Evolutionary conservation across 2,329 filamentous ascomycete genomes (phyloP).

Genomic region (Periconia digitata): DNA sequence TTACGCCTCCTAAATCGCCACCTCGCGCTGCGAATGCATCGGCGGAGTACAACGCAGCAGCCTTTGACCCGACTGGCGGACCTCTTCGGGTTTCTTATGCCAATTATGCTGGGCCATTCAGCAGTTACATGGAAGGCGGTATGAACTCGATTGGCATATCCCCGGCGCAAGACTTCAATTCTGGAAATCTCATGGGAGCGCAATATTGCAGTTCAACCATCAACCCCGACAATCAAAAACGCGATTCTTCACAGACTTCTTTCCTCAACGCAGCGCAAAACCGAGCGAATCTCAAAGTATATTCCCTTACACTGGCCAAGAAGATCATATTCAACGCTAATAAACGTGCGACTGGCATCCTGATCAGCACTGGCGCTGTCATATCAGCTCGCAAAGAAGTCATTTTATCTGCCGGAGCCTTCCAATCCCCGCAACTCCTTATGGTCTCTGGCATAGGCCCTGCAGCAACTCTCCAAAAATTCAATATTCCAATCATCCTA

Average conservation of each 20-base stretch:
- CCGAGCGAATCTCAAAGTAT: slow-evolving; percentile 23
- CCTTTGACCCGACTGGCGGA: slow-evolving; percentile 11
- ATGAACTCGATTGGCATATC: slow-evolving; percentile 18
- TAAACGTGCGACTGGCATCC: slow-evolving; percentile 26
- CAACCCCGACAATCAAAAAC: slow-evolving; percentile 13
- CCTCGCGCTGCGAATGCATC: slow-evolving; percentile 15
- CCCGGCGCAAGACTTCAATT: slow-evolving; percentile 17
- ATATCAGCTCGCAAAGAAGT: slow-evolving; percentile 44
- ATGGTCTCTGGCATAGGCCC: slow-evolving; percentile 44
- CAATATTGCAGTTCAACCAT: slow-evolving; percentile 29
- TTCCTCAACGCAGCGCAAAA: slow-evolving; percentile 7
- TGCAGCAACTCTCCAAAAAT: slow-evolving; percentile 12
- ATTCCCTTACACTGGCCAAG: slow-evolving; percentile 33
- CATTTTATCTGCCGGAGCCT: slow-evolving; percentile 48
- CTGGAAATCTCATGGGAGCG: slow-evolving; percentile 16
- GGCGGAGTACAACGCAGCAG: slow-evolving; percentile 10
- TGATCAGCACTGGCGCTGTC: slow-evolving; percentile 8
- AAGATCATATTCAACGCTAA: slow-evolving; percentile 38
- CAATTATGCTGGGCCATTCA: slow-evolving; percentile 21
- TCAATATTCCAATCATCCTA: slow-evolving; percentile 21
- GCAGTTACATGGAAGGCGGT: slow-evolving; percentile 15
- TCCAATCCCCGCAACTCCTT: slow-evolving; percentile 46
- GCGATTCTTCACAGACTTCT: slow-evolving; percentile 10
- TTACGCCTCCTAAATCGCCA: slow-evolving; percentile 25
- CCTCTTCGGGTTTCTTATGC: slow-evolving; percentile 22